Percentiles rank a stretch among this genome's conserved stretches.
Conservation (phyloP, 169 alveolate species). For the Eimeria acervulina region DNA sequence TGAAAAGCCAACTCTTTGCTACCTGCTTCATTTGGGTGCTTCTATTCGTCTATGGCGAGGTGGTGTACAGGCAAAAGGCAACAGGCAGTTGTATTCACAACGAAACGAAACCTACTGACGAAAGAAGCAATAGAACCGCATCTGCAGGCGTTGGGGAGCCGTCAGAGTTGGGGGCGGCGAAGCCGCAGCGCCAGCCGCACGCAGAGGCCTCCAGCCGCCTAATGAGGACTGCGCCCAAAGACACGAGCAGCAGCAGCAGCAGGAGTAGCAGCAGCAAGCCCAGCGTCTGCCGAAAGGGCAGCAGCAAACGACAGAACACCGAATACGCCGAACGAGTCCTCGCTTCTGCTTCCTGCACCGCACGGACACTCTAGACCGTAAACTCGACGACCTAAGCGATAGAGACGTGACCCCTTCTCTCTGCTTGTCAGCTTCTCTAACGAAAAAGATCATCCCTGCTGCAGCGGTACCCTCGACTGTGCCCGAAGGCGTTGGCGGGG, state of each 20-base stretch:
- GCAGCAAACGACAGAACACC: constrained; percentile 50
- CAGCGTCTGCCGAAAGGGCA: constrained; percentile 37
- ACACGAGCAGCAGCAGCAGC: constrained; percentile 15
- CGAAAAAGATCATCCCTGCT: neutral
- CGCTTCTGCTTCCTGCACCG: constrained; percentile 57
- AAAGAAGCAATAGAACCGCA: constrained; percentile 24
- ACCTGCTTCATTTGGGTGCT: neutral
- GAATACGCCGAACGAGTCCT: constrained; percentile 48
- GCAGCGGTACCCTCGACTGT: neutral
- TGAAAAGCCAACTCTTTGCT: neutral
- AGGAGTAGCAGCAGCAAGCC: constrained; percentile 36
- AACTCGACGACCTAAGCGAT: neutral
- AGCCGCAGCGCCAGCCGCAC: constrained; percentile 76
- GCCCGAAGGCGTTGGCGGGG: neutral
- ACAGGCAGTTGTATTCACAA: neutral
- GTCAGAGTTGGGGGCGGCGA: constrained; percentile 43
- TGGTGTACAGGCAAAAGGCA: neutral
- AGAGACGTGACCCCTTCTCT: neutral
- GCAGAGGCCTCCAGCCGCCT: constrained; percentile 33
- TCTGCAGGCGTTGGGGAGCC: constrained; percentile 69
- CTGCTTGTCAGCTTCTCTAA: neutral
- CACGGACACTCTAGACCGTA: neutral
- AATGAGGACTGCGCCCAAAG: constrained; percentile 42
- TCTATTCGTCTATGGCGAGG: neutral
- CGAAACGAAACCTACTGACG: constrained; percentile 5